Percentiles rank a stretch among this genome's conserved stretches.
phyloP scores from a whole-genome alignment of 352 stramenopile species.

The Globisporangium yorkense region DNA sequence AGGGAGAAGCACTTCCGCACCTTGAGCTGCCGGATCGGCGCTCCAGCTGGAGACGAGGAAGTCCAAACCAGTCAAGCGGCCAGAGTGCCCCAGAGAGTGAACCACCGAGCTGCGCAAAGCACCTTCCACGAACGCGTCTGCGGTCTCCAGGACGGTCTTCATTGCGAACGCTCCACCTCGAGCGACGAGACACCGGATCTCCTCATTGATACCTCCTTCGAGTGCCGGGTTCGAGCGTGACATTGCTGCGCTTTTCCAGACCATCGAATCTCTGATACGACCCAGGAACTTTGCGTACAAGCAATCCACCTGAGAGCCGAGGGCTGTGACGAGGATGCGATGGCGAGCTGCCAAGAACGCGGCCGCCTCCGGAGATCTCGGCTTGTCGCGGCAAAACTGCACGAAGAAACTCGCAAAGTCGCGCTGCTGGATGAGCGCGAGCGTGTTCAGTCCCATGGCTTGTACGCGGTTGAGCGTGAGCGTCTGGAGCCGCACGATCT shows the following conservation, averaged over 20 bases:
- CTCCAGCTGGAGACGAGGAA: constrained; percentile 53
- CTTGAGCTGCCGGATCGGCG: neutral
- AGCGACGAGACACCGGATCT: constrained; percentile 38
- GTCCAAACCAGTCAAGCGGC: constrained; percentile 43
- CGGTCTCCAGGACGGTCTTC: constrained; percentile 35
- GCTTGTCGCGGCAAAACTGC: constrained; percentile 29
- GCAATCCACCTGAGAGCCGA: constrained; percentile 40
- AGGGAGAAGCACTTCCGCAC: constrained; percentile 6
- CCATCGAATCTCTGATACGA: constrained; percentile 26
- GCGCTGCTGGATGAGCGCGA: constrained; percentile 55
- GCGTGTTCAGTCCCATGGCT: constrained; percentile 38
- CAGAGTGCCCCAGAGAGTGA: constrained; percentile 40
- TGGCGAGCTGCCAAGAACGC: constrained; percentile 39
- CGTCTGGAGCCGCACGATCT: constrained; percentile 51
- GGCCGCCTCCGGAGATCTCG: constrained; percentile 21
- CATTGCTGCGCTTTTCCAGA: constrained; percentile 9
- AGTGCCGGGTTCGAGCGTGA: constrained; percentile 21
- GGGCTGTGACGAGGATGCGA: constrained; percentile 23
- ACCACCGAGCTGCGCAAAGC: constrained; percentile 34
- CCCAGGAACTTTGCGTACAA: constrained; percentile 41
- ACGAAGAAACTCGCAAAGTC: constrained; percentile 43
- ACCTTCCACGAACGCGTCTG: constrained; percentile 26
- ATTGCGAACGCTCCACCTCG: constrained; percentile 32
- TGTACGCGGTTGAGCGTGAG: constrained; percentile 44
- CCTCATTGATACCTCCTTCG: constrained; percentile 42